Percentiles rank a stretch among this genome's conserved stretches.
Conservation (phyloP, 129 eudicot species). For the Tagetes erecta region DNA sequence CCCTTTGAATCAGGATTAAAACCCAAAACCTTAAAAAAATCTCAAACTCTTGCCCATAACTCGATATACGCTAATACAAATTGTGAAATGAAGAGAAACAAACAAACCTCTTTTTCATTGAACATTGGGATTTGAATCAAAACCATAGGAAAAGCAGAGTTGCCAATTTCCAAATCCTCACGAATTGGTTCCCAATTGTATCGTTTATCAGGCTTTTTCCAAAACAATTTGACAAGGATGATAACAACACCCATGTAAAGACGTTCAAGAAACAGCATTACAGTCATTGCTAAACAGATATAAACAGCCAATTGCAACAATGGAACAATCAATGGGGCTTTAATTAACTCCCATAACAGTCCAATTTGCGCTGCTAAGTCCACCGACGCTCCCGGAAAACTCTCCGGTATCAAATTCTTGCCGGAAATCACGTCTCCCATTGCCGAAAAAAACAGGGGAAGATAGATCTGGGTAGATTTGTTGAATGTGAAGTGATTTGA, state of each 20-base stretch:
- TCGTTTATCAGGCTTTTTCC: slow-evolving; percentile 75
- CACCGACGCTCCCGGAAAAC: slow-evolving; percentile 57
- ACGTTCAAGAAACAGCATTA: slow-evolving; percentile 76
- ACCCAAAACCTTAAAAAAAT: too few relatives aligned
- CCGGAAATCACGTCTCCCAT: slow-evolving; percentile 60
- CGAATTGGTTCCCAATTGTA: slow-evolving; percentile 69
- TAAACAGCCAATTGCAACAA: slow-evolving; percentile 54
- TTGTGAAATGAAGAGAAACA: too few relatives aligned
- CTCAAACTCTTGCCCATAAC: too few relatives aligned
- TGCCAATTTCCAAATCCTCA: slow-evolving; percentile 72
- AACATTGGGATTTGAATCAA: slow-evolving; percentile 90
- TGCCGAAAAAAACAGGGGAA: slow-evolving; percentile 20
- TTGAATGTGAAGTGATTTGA: slow-evolving; percentile 27
- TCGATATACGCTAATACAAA: too few relatives aligned
- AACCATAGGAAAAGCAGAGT: slow-evolving; percentile 63
- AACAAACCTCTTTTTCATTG: slow-evolving; percentile 82
- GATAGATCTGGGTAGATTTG: slow-evolving; percentile 21
- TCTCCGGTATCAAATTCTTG: slow-evolving; percentile 54
- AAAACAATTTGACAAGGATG: slow-evolving; percentile 59
- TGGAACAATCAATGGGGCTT: slow-evolving; percentile 73
- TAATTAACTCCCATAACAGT: slow-evolving; percentile 61
- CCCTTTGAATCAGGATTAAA: too few relatives aligned
- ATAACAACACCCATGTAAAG: slow-evolving; percentile 85
- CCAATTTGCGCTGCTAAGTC: slow-evolving; percentile 65
- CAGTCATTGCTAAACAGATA: slow-evolving; percentile 56